Conservation (phyloP, 441 rosid genomes). For the Aleurites moluccanus region DNA sequence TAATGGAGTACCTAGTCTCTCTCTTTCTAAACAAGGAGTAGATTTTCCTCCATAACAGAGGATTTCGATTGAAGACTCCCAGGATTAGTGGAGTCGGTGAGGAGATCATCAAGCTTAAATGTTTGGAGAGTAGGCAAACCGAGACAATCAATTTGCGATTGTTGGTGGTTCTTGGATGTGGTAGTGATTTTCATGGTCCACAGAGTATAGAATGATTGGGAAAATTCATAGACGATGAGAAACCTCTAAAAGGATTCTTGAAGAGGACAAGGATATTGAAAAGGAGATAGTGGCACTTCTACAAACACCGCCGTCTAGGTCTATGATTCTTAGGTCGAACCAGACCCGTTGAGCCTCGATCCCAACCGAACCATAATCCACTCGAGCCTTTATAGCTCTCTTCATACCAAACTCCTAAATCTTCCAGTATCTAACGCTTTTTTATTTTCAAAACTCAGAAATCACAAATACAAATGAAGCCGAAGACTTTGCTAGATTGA, state of each 20-base stretch:
- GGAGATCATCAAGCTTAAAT: slow-evolving; percentile 31
- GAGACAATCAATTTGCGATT: slow-evolving; percentile 21
- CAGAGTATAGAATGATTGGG: slow-evolving; percentile 21
- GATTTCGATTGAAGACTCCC: slow-evolving; percentile 34
- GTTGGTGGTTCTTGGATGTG: slow-evolving; percentile 21
- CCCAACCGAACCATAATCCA: slow-evolving; percentile 50
- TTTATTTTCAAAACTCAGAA: no score
- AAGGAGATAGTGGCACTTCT: no score
- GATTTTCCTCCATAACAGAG: no score
- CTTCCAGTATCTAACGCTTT: no score
- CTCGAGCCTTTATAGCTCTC: slow-evolving; percentile 65
- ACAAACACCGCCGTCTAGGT: no score
- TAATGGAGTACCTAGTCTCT: slow-evolving; percentile 42
- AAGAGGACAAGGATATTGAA: no score
- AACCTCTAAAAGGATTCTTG: slow-evolving; percentile 15
- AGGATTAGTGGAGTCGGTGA: slow-evolving; percentile 37
- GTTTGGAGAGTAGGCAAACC: slow-evolving; percentile 23
- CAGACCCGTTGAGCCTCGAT: slow-evolving; percentile 59
- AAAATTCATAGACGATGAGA: not conserved
- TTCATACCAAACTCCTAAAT: slow-evolving; percentile 69
- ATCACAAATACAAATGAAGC: no score
- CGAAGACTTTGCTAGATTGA: no score
- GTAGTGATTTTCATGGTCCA: slow-evolving; percentile 48
- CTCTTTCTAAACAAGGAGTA: slow-evolving; percentile 28
- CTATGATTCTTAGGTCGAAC: slow-evolving; percentile 44